Conservation (phyloP, 75 land plant genomes). For the Sequoia sempervirens region DNA sequence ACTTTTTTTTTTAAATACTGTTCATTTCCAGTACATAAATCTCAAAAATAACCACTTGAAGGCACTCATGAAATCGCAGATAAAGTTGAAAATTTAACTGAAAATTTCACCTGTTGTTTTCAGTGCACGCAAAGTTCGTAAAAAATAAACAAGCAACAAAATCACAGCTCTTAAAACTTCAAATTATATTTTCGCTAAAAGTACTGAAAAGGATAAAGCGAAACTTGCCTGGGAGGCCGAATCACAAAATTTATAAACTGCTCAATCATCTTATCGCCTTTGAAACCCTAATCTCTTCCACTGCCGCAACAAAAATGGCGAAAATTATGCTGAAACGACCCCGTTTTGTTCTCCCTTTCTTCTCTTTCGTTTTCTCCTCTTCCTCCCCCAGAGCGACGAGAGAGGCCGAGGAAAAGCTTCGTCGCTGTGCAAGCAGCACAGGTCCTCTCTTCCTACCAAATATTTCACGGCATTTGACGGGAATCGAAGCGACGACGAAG, state of each 20-base stretch:
- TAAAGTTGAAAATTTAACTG: not conserved
- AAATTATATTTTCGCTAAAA: not conserved
- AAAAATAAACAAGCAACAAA: not conserved
- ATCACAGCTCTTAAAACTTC: not conserved
- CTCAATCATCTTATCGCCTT: conserved; percentile 60
- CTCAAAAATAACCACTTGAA: not conserved
- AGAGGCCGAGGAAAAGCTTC: conserved; percentile 9
- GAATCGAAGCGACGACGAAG: conserved; percentile 7
- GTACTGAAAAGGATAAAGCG: not conserved
- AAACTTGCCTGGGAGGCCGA: conserved; percentile 85
- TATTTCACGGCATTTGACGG: conserved; percentile 5
- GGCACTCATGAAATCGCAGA: not conserved
- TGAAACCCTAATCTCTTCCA: not conserved
- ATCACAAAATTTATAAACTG: conserved; percentile 95
- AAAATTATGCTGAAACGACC: not conserved
- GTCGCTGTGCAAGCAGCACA: not conserved
- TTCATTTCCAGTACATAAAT: not conserved
- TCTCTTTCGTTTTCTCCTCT: not conserved
- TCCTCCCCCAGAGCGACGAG: not conserved
- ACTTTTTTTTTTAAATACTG: not conserved
- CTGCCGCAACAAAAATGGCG: not conserved
- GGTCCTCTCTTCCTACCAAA: not conserved
- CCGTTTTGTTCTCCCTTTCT: not conserved
- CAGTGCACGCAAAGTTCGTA: not conserved
- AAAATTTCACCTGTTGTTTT: not conserved